phyloP scores from a whole-genome alignment of 176 grass and related monocot genomes.

The Poa pratensis region DNA sequence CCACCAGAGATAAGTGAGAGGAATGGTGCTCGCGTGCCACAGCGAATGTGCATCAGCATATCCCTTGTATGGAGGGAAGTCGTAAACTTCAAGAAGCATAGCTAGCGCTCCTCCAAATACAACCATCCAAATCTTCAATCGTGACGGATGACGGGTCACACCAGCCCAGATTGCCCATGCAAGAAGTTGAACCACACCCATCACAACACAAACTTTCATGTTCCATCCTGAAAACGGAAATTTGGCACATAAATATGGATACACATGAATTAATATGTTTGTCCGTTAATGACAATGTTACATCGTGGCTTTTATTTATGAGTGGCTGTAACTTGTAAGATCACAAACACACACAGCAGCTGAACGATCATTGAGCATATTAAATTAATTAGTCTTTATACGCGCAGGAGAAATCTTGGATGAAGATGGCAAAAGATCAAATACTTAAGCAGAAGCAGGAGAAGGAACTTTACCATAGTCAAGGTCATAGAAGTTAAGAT shows the following conservation, averaged over 20 bases:
- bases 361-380: background rate
- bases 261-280: conserved; percentile 23
- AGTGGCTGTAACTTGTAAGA: background rate
- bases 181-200: conserved; percentile 75
- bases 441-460: conserved; percentile 29
- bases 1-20: conserved; percentile 54
- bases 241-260: conserved; percentile 18
- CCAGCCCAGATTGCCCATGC: conserved; percentile 86
- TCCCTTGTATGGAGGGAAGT: conserved; percentile 79
- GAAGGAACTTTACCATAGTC: conserved; percentile 71
- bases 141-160: conserved; percentile 64
- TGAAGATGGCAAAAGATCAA: conserved; percentile 3
- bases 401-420: background rate
- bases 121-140: conserved; percentile 71
- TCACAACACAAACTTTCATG: conserved; percentile 90
- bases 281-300: background rate
- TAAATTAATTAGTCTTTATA: conserved; percentile 10
- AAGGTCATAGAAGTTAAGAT: conserved; percentile 93
- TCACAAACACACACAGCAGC: conserved; percentile 14
- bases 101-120: conserved; percentile 71
- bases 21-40: conserved; percentile 54
- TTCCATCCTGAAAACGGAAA: conserved; percentile 76
- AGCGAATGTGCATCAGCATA: conserved; percentile 79
- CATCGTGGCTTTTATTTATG: background rate
- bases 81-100: conserved; percentile 78